phyloP scores from a whole-genome alignment of 73 alveolate species.

The Paramecium sonneborni region DNA sequence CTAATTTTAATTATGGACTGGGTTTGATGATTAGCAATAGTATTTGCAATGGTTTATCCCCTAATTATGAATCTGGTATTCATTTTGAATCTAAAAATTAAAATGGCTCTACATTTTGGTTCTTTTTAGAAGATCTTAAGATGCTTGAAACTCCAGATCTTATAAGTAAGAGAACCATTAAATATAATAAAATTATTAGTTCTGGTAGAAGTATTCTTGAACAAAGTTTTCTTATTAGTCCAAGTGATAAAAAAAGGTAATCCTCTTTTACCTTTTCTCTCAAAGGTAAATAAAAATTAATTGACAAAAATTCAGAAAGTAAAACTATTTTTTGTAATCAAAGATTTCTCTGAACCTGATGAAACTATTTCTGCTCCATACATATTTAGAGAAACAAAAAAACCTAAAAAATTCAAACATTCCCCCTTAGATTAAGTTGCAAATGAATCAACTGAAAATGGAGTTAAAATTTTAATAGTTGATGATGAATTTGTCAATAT shows the following conservation, averaged over 20 bases:
- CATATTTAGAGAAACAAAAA: not conserved
- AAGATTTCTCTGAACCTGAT: not conserved
- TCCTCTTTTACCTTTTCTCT: not conserved
- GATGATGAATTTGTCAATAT: slow-evolving; percentile 28
- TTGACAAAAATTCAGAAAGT: not conserved
- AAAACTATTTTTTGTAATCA: not conserved
- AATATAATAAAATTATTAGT: not conserved
- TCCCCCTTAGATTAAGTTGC: not conserved
- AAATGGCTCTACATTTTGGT: slow-evolving; percentile 20
- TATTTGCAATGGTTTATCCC: not conserved
- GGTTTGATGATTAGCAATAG: slow-evolving; percentile 45
- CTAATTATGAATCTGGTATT: not conserved
- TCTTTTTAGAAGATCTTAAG: not conserved
- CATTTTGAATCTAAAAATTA: not conserved
- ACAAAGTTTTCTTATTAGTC: slow-evolving; percentile 14
- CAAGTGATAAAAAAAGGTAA: slow-evolving; percentile 1
- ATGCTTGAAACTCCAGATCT: not conserved
- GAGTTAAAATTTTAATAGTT: not conserved
- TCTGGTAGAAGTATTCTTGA: not conserved
- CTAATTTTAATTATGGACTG: not conserved
- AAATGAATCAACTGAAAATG: not conserved
- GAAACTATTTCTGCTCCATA: not conserved
- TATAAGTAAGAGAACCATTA: not conserved
- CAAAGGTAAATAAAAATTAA: not conserved
- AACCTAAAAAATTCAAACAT: not conserved